Evolutionary conservation across 805 yeast genomes (phyloP), one percentile per base, ranked within the genome.

Genomic region (Brettanomyces naardenensis): DNA sequence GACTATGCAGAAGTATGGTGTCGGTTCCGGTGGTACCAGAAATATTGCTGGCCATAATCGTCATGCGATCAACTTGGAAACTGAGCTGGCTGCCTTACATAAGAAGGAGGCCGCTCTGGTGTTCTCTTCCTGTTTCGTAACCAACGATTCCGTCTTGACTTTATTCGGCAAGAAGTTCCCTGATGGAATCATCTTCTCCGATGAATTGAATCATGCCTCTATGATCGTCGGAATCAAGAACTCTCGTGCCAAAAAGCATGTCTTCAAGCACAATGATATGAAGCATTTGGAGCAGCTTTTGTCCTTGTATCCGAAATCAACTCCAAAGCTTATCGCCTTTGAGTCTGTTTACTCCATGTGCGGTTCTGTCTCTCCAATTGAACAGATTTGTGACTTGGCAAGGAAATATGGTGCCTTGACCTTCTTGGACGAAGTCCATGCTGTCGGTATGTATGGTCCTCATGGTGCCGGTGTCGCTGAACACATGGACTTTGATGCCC

Each of bases 401-500:
- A 96, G 92, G 38, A 87, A 92, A 64, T 92, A 92, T 59, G 97
- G 97, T 44, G 97, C 97, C 33, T 64, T 92, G 52, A 92, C 99
- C 22, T 92, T 92, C 63, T 69, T 92, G 59, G 99, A 92, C 61
- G 99, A 92, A 64, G 99, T 92, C 28, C 99, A 92, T 56, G 97
- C 98, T 26, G 97, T 92, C 33, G 99, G 99, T 39, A 75, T 92
- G 80, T 92, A 92, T 58, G 99, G 99, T 53, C 97, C 99, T 43
- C 95, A 85, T 53, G 99, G 99, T 57, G 98, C 96, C 25, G 99
- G 99, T 66, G 97, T 92, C 39, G 96, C 97, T 34, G 99, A 92
- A 64, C 98, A 92, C 60, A 69, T 83, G 53, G 86, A 92, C 64
- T 92, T 88, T 51, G 85, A 85, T 33, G 78, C 79, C 39, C 95